These are phyloP conservation scores for Trichoderma sp. DNA, from an alignment of 2,329 filamentous ascomycete species.

Conservation along the genomic window DNA sequence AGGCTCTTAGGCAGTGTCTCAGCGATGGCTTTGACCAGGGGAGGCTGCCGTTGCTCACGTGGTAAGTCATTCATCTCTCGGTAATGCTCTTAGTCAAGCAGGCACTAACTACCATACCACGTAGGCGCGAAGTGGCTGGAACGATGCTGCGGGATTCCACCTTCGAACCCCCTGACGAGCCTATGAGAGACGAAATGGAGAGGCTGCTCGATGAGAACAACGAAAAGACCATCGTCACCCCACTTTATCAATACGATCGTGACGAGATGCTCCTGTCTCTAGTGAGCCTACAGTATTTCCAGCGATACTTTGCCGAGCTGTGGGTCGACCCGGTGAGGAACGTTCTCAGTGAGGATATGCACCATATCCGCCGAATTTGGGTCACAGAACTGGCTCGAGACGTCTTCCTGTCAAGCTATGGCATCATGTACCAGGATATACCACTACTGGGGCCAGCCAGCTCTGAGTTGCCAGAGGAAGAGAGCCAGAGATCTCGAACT, in stretches of 20 bases:
- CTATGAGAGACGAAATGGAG: constrained; percentile 37
- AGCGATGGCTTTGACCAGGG: constrained; percentile 35
- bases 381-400: constrained; percentile 41
- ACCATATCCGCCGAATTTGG: constrained; percentile 36
- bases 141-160: constrained; percentile 12
- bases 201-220: constrained; percentile 36
- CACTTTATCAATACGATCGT: constrained; percentile 35
- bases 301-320: constrained; percentile 37
- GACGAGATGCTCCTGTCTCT: constrained; percentile 35
- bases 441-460: constrained; percentile 36
- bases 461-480: constrained; percentile 25
- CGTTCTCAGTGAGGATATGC: constrained; percentile 34
- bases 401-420: constrained; percentile 42
- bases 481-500: constrained; percentile 29
- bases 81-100: neutral
- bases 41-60: constrained; percentile 40
- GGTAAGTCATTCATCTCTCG: constrained; percentile 34
- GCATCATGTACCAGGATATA: constrained; percentile 42
- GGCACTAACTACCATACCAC: neutral
- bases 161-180: constrained; percentile 30
- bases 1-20: constrained; percentile 36
- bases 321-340: constrained; percentile 39
- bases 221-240: constrained; percentile 38
- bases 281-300: constrained; percentile 37
- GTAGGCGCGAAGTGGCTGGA: constrained; percentile 36